Base-by-base conservation (phyloP, 1,284 basidiomycete species). In the Irpex rosettiformis region DNA sequence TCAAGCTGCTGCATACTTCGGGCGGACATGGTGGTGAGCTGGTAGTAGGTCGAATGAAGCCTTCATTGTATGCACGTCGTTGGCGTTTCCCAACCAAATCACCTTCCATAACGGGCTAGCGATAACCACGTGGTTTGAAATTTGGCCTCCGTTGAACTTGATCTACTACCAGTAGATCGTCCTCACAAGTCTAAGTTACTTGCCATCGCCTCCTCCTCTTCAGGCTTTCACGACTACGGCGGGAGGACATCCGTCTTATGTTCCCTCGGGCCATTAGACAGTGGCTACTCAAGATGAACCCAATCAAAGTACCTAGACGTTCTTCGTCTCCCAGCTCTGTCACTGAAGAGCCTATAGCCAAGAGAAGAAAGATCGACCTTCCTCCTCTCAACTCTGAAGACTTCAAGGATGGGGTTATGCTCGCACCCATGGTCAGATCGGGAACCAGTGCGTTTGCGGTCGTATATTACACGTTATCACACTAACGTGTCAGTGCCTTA, bases 361-460 rank as follows among this genome's bases (percentile, higher is more conserved):
- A 91, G 67, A 80, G 83, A 21, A 75, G 77, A 57, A 83, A 77
- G 65, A 65, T 82, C 3, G 70, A 70, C 4, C 64, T 65, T 42
- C 78, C 77, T 6, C 81, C 84, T 60, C 76, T 89, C 21, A 85
- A 84, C 0, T 68, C 78, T 2, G 83, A 86, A 30, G 84, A 86
- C 65, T 91, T 86, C 76, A 88, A 87, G 66, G 81, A 94, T 76
- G 93, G 92, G 24, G 77, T 95, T 30, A 88, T 95, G 68, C 82
- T 98, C 22, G 95, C 95, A 8, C 95, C 95, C 4, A 98, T 98
- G 95, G 95, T 98, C 55, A 84, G 94, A 66, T 95, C 93, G 56
- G 93, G 95, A 61, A 88, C 88, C 64, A 77, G 93, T 96, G 74
- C 72, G 89, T 80, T 24, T 42, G 8, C 47, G 25, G 33, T 16